phyloP scores from a whole-genome alignment of 2,329 filamentous ascomycete genomes.

The Cordyceps pruinosa region DNA sequence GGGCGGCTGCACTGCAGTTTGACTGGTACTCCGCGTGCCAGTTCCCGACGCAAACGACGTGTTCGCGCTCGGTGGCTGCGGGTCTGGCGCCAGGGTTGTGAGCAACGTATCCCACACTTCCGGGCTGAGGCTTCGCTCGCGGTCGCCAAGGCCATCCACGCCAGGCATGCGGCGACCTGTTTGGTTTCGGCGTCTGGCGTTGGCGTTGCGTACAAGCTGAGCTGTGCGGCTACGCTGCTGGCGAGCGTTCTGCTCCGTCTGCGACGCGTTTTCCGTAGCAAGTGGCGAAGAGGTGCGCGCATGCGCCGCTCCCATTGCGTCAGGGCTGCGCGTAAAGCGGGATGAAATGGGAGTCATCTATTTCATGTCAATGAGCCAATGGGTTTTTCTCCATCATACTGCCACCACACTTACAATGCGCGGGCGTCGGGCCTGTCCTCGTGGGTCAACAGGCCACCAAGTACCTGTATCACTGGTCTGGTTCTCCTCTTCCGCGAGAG shows the following conservation, averaged over 20 bases:
- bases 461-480: slow-evolving; percentile 17
- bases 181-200: slow-evolving; percentile 4
- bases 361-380: slow-evolving; percentile 55
- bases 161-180: slow-evolving; percentile 9
- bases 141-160: slow-evolving; percentile 74
- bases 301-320: neutral
- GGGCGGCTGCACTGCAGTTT: slow-evolving; percentile 3
- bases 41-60: slow-evolving; percentile 71
- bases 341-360: slow-evolving; percentile 5
- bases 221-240: neutral
- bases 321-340: slow-evolving; percentile 11
- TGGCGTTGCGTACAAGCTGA: neutral
- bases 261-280: neutral
- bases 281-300: neutral
- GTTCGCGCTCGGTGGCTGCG: slow-evolving; percentile 68
- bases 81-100: slow-evolving; percentile 73
- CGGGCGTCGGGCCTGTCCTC: slow-evolving; percentile 16
- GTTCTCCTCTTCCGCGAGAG: slow-evolving; percentile 12
- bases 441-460: slow-evolving; percentile 21
- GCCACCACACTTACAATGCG: slow-evolving; percentile 18
- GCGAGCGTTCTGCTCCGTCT: neutral
- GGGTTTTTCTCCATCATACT: slow-evolving; percentile 12
- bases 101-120: slow-evolving; percentile 77
- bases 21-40: slow-evolving; percentile 34
- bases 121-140: slow-evolving; percentile 73